Evolutionary conservation across 495 filamentous ascomycete genomes (phyloP), one percentile per base, ranked within the genome.

Genomic region (Tuber calosporum): DNA sequence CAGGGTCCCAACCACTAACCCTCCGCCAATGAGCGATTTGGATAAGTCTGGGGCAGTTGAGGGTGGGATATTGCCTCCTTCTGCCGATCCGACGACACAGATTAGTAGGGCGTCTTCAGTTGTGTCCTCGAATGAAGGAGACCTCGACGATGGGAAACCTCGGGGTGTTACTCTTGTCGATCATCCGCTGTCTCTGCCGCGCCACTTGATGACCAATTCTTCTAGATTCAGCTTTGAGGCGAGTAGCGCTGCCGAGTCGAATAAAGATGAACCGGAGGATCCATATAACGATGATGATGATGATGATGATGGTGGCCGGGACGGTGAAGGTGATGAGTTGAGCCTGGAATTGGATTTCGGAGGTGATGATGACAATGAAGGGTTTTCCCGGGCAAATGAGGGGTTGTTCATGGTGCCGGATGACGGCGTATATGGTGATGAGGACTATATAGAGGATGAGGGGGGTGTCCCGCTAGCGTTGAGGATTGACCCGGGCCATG

Each of bases 321-420:
- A 62, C 39, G 67, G 71, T 53, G 75, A 80, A 4, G 73, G 80
- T n/a, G 85, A 87, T 38, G 87, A 89, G 45, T 91, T 92, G 76
- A 91, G 93, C 72, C 82, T 94, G 41, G 93, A 94, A 76, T 95
- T 92, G 75, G 89, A 93, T 71, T 90, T 92, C 77, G 92, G 77
- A 26, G 72, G 86, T 43, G 85, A 87, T 39, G 88, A 89, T 19
- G 81, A n/a, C n/a, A n/a, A 86, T 48, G 86, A 86, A 62, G 86
- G 84, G 6, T 84, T 89, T 69, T 87, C 89, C 45, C 72, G 79
- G 11, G 79, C 79, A 6, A 81, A 81, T 34, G 78, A 81, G 36
- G 79, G 75, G 11, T 39, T 81, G 22, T 81, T 81, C 58, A 53
- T 40, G 39, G 4, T 42, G 40, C 5, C 37, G 37, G 37, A 69